Evolutionary conservation across 495 filamentous ascomycete genomes (phyloP).

Genomic region (Aspergillus homomorphus): DNA sequence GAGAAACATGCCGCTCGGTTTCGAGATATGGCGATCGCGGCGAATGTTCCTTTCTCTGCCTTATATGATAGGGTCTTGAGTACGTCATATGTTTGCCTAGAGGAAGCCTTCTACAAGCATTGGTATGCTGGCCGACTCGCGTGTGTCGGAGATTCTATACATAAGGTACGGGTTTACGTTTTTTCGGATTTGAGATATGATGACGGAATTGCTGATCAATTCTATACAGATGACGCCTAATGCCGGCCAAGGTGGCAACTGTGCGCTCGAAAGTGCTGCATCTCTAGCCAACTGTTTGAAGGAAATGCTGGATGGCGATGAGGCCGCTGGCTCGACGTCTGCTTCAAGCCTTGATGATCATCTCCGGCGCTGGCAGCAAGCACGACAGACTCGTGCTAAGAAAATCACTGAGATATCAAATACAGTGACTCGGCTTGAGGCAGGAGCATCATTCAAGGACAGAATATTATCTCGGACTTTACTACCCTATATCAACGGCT

Average conservation of each 20-base stretch:
- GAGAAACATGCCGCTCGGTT: neutral
- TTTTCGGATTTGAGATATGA: too few relatives aligned
- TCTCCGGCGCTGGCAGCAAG: neutral
- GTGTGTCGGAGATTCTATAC: neutral
- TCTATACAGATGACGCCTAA: constrained; percentile 1
- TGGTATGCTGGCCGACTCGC: neutral
- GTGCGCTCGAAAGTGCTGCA: neutral
- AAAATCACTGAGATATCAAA: too few relatives aligned
- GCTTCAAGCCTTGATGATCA: neutral
- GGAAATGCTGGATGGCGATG: neutral
- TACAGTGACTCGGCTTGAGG: too few relatives aligned
- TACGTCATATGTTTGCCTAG: neutral
- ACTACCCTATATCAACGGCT: too few relatives aligned
- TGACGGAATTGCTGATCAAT: neutral
- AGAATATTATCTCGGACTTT: too few relatives aligned
- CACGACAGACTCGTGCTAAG: too few relatives aligned
- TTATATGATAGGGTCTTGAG: neutral
- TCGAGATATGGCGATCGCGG: neutral
- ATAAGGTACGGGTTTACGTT: neutral
- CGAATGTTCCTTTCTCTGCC: neutral
- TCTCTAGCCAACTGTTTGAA: neutral
- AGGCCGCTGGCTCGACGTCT: neutral
- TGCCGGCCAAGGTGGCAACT: neutral
- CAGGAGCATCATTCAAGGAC: too few relatives aligned
- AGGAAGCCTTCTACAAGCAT: neutral